phyloP scores from a whole-genome alignment of 106 monocot genomes.

The Apostasia shenzhenica region DNA sequence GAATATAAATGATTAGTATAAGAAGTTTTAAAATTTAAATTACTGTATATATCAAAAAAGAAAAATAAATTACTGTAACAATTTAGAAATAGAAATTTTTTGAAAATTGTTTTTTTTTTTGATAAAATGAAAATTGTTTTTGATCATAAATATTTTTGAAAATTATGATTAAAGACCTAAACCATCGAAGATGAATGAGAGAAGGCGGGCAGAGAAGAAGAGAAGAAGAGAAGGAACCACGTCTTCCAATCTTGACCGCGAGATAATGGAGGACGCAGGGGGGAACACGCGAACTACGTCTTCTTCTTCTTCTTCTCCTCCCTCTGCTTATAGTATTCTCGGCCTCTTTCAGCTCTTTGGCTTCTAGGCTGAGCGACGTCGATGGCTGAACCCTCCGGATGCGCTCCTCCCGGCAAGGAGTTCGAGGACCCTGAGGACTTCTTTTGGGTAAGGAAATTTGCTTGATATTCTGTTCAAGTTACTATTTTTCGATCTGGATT shows the following conservation, averaged over 20 bases:
- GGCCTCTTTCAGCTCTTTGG: neutral
- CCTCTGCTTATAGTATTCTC: neutral
- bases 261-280: slow-evolving; percentile 23
- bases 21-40: no score
- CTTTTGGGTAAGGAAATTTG: slow-evolving; percentile 19
- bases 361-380: neutral
- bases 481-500: neutral
- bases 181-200: no score
- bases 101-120: no score
- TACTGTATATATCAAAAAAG: no score
- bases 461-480: neutral
- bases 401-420: neutral
- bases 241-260: slow-evolving; percentile 44
- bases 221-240: slow-evolving; percentile 24
- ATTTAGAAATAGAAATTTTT: no score
- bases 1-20: no score
- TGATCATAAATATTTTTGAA: no score
- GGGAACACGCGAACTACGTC: slow-evolving; percentile 5
- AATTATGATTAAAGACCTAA: no score
- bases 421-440: slow-evolving; percentile 50
- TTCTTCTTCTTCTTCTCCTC: neutral
- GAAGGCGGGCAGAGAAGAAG: neutral
- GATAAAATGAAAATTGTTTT: no score
- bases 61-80: no score
- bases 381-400: slow-evolving; percentile 6